Evolutionary conservation across 345 rosid genomes (phyloP).

Genomic region (Psidium friedrichsthalianum): DNA sequence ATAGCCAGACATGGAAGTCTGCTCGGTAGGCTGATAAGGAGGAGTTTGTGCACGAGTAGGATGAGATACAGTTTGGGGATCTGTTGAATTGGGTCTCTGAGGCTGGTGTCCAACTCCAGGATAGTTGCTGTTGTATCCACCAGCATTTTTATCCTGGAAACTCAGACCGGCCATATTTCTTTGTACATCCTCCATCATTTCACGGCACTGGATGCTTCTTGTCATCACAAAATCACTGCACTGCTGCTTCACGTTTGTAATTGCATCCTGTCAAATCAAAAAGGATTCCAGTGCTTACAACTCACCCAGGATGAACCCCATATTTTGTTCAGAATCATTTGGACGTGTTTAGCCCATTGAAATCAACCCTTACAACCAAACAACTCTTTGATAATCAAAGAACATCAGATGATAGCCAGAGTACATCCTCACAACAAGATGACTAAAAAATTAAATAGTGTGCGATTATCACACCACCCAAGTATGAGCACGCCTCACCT

Average conservation of each 20-base stretch:
- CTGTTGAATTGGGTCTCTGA: conserved; percentile 36
- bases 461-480: neutral
- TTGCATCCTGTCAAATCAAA: conserved; percentile 59
- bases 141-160: conserved; percentile 74
- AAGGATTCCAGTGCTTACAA: neutral
- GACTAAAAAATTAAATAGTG: neutral
- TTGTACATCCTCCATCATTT: conserved; percentile 96
- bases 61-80: conserved; percentile 34
- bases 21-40: conserved; percentile 68
- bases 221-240: conserved; percentile 98
- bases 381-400: neutral
- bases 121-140: conserved; percentile 35
- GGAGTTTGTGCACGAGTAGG: conserved; percentile 34
- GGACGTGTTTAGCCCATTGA: neutral
- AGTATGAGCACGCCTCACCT: conserved; percentile 30
- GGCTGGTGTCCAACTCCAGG: conserved; percentile 57
- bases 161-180: conserved; percentile 79
- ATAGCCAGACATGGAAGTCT: conserved; percentile 46
- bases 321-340: neutral
- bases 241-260: conserved; percentile 91
- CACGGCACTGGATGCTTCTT: conserved; percentile 90
- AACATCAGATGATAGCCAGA: neutral
- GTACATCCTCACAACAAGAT: neutral
- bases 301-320: neutral
- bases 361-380: neutral